A percentile compares a stretch with the other conserved stretches of the same genome.
These are phyloP conservation scores for Arthrinium phaeospermum DNA, from an alignment of 2,329 filamentous ascomycete genomes.

Conservation along the genomic window DNA sequence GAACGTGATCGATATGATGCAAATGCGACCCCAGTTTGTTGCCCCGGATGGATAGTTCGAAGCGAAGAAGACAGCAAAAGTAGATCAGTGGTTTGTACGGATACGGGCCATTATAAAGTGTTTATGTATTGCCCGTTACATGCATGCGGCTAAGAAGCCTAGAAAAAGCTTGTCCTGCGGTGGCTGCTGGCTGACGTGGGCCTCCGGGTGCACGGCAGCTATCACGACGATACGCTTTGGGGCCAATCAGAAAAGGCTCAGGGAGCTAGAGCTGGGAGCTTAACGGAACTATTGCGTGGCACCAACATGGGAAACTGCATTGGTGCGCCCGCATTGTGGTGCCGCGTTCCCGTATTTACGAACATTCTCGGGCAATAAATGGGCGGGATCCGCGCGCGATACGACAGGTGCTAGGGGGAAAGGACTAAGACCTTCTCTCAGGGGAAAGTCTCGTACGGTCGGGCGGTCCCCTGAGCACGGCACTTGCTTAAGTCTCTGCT, in stretches of 20 bases:
- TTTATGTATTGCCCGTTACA: neutral
- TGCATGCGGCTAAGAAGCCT: neutral
- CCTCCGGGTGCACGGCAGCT: neutral
- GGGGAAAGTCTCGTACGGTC: neutral
- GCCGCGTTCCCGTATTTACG: neutral
- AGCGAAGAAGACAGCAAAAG: neutral
- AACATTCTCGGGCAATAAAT: neutral
- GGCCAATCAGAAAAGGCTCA: neutral
- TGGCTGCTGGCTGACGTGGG: neutral
- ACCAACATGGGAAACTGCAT: neutral
- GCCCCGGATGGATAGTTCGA: neutral
- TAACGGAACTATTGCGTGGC: constrained; percentile 4
- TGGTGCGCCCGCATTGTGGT: neutral
- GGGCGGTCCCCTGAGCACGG: neutral
- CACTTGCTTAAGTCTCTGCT: neutral
- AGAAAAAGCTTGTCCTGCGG: neutral
- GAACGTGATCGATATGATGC: neutral
- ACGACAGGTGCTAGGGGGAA: neutral
- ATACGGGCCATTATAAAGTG: neutral
- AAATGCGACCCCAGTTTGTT: neutral
- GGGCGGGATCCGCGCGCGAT: neutral
- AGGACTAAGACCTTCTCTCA: neutral
- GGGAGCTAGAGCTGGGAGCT: neutral
- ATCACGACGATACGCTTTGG: neutral
- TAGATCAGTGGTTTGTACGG: neutral